phyloP scores from a whole-genome alignment of 495 filamentous ascomycete genomes.

The Aspergillus mulundensis region DNA sequence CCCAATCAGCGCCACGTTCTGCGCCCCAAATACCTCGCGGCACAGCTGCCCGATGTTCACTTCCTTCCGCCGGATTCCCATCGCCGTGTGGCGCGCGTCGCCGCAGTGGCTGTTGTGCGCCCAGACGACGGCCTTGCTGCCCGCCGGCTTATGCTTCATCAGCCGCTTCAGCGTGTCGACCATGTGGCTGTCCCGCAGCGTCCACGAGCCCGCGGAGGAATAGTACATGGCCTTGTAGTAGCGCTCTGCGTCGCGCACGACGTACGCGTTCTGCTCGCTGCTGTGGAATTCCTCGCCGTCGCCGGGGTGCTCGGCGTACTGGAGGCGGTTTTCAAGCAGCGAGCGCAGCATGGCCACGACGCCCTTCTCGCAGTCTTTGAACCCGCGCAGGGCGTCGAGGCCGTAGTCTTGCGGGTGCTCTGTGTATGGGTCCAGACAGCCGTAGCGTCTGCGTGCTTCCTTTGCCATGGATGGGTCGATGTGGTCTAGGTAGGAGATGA shows the following conservation, averaged over 20 bases:
- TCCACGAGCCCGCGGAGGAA: slow-evolving; percentile 53
- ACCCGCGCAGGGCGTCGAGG: slow-evolving; percentile 39
- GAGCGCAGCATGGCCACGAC: slow-evolving; percentile 47
- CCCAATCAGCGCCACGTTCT: slow-evolving; percentile 49
- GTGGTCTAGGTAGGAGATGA: slow-evolving; percentile 50
- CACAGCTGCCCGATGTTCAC: slow-evolving; percentile 56
- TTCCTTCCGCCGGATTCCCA: slow-evolving; percentile 48
- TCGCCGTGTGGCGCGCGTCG: slow-evolving; percentile 54
- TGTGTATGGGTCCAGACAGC: slow-evolving; percentile 46
- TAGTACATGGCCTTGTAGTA: slow-evolving; percentile 61
- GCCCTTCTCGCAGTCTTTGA: slow-evolving; percentile 45
- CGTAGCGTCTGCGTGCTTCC: slow-evolving; percentile 43
- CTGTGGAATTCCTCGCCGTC: slow-evolving; percentile 52
- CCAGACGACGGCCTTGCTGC: slow-evolving; percentile 53
- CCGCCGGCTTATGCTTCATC: slow-evolving; percentile 36
- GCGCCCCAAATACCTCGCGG: slow-evolving; percentile 43
- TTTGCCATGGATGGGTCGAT: slow-evolving; percentile 46
- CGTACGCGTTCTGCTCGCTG: slow-evolving; percentile 51
- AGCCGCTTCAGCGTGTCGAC: slow-evolving; percentile 50
- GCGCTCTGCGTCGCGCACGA: slow-evolving; percentile 52
- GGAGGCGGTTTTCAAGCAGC: slow-evolving; percentile 40
- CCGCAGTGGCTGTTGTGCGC: slow-evolving; percentile 59
- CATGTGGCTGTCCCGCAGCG: slow-evolving; percentile 56
- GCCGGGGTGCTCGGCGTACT: slow-evolving; percentile 30
- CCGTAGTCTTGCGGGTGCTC: slow-evolving; percentile 53